These are phyloP conservation scores for Acanthamoeba royreba DNA, from an alignment of 208 protist species.

Conservation along the genomic window DNA sequence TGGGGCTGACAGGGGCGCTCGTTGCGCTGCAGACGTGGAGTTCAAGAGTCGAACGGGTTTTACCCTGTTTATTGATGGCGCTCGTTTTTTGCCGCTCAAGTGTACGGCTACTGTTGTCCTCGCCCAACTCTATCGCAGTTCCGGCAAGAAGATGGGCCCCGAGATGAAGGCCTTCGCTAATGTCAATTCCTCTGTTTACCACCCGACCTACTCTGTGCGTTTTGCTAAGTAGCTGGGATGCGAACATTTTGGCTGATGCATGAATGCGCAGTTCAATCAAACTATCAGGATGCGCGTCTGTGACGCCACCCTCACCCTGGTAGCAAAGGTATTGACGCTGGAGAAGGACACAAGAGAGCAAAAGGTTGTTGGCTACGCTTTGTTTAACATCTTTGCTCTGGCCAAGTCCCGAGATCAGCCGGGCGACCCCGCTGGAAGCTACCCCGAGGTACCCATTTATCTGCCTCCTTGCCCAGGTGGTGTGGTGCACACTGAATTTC, in stretches of 20 bases:
- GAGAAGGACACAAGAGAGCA: not conserved
- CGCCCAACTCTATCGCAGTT: not conserved
- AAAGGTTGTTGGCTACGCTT: not conserved
- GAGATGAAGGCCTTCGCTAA: not conserved
- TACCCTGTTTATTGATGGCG: not conserved
- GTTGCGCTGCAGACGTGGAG: not conserved
- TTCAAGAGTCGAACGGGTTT: not conserved
- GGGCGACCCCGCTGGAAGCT: not conserved
- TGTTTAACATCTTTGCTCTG: not conserved
- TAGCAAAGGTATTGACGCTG: not conserved
- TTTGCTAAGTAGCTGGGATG: not conserved
- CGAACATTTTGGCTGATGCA: not conserved
- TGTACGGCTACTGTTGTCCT: not conserved
- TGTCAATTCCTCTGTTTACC: not conserved
- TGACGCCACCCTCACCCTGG: not conserved
- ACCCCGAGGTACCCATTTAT: not conserved
- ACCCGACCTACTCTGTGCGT: not conserved
- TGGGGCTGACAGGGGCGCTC: not conserved
- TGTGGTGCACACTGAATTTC: not conserved
- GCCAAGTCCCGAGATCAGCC: not conserved
- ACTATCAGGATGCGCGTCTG: not conserved
- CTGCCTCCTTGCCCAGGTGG: not conserved
- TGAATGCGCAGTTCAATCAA: not conserved
- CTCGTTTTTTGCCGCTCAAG: not conserved
- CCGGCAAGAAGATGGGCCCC: not conserved